Evolutionary conservation across 2,329 filamentous ascomycete species (phyloP).

Genomic region (Xylaria sp.): DNA sequence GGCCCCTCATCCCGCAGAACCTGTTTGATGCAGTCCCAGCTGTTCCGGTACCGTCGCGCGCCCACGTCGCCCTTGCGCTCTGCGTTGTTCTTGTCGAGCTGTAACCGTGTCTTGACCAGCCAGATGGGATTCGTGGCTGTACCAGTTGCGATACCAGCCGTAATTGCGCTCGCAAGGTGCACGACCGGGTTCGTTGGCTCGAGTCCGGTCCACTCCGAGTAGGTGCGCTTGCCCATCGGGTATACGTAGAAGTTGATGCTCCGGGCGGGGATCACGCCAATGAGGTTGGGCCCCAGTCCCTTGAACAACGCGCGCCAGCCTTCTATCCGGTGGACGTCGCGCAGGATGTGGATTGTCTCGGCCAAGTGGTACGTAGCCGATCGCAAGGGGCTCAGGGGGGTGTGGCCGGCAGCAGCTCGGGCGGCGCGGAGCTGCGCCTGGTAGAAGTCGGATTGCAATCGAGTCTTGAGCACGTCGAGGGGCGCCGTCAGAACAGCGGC

Average conservation of each 20-base stretch:
- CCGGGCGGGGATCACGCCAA: constrained; percentile 88
- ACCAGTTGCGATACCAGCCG: constrained; percentile 84
- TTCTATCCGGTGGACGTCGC: constrained; percentile 81
- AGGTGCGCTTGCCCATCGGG: constrained; percentile 87
- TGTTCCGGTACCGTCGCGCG: constrained; percentile 83
- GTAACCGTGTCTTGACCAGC: constrained; percentile 92
- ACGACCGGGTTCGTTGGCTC: constrained; percentile 78
- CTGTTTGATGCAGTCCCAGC: constrained; percentile 86
- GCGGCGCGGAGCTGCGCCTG: constrained; percentile 80
- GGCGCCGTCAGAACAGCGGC: constrained; percentile 93
- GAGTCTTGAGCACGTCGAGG: constrained; percentile 92
- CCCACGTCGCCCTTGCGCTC: constrained; percentile 64
- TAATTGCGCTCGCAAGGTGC: constrained; percentile 79
- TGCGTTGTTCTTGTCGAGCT: constrained; percentile 87
- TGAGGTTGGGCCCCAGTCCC: constrained; percentile 87
- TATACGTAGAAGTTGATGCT: constrained; percentile 96
- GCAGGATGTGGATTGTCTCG: constrained; percentile 88
- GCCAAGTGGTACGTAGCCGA: constrained; percentile 78
- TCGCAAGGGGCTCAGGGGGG: constrained; percentile 71
- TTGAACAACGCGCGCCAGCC: constrained; percentile 92
- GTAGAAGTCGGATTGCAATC: constrained; percentile 94
- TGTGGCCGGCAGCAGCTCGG: constrained; percentile 68
- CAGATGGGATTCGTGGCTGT: constrained; percentile 97
- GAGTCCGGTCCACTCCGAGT: constrained; percentile 78
- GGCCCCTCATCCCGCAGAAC: constrained; percentile 84